Evolutionary conservation across 2,329 filamentous ascomycete species (phyloP).

Genomic region (Catunica adiposa): DNA sequence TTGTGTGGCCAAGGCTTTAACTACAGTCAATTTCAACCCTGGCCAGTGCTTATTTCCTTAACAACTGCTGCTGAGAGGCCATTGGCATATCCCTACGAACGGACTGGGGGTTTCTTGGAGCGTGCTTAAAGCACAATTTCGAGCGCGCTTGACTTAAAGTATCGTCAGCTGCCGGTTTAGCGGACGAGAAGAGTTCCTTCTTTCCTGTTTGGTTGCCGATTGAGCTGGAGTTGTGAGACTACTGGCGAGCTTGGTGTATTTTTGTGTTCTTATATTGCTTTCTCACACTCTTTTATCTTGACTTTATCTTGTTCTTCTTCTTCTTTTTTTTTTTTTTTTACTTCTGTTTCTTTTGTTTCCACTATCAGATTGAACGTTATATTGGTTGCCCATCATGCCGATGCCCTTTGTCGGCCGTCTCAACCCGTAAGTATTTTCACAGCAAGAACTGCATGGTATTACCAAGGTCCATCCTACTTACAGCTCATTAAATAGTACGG

Average conservation of each 20-base stretch:
- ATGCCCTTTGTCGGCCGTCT: slow-evolving; percentile 37
- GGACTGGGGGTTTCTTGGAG: neutral
- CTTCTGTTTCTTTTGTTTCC: slow-evolving; percentile 5
- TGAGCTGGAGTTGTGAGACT: neutral
- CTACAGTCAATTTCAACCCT: too few relatives aligned
- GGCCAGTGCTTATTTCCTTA: too few relatives aligned
- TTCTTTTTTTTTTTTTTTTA: neutral
- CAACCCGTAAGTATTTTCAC: slow-evolving; percentile 28
- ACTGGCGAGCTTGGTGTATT: neutral
- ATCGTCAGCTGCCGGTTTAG: neutral
- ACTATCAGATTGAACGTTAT: slow-evolving; percentile 5
- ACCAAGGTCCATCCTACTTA: neutral
- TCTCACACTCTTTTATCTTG: slow-evolving; percentile 11
- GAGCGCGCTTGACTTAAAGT: neutral
- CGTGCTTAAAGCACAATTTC: neutral
- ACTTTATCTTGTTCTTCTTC: slow-evolving; percentile 9
- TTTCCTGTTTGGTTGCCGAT: slow-evolving; percentile 6
- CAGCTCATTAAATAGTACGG: slow-evolving; percentile 35
- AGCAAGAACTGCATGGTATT: slow-evolving; percentile 1
- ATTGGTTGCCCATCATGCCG: slow-evolving; percentile 25
- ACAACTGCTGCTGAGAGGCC: too few relatives aligned
- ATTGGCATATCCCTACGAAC: too few relatives aligned
- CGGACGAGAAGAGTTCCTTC: neutral
- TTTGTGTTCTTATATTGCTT: slow-evolving; percentile 12
- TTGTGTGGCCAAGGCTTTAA: too few relatives aligned